These are phyloP conservation scores for Trichoderma koningii DNA, from an alignment of 2,329 filamentous ascomycete species.

Conservation along the genomic window DNA sequence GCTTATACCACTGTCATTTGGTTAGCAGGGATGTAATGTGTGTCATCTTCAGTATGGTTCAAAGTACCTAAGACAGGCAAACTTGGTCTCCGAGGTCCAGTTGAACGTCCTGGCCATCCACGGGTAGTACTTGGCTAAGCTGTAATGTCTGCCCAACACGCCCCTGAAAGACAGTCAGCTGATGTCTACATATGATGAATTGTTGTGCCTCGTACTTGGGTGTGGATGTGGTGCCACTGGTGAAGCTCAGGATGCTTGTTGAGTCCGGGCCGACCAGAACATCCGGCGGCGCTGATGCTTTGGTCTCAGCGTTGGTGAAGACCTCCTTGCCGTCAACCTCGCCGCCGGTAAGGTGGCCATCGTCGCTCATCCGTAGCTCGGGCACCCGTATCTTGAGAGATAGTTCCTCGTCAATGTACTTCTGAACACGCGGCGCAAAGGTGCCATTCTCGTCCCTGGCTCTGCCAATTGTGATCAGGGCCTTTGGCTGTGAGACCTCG, in stretches of 20 bases:
- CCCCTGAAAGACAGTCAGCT: constrained; percentile 44
- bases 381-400: constrained; percentile 74
- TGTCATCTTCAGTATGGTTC: background rate
- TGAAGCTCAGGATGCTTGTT: constrained; percentile 59
- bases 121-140: constrained; percentile 79
- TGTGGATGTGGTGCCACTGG: constrained; percentile 44
- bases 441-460: constrained; percentile 50
- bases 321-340: constrained; percentile 65
- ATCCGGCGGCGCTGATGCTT: constrained; percentile 60
- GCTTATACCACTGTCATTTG: constrained; percentile 51
- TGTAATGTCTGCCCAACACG: constrained; percentile 84
- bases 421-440: constrained; percentile 50
- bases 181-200: constrained; percentile 28
- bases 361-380: constrained; percentile 68
- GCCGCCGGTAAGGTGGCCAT: constrained; percentile 73
- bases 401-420: constrained; percentile 73
- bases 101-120: constrained; percentile 71
- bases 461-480: constrained; percentile 66
- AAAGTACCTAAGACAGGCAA: constrained; percentile 16
- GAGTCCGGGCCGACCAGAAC: constrained; percentile 66
- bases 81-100: background rate
- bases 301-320: constrained; percentile 56
- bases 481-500: constrained; percentile 59
- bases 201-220: constrained; percentile 60
- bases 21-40: constrained; percentile 26